These are phyloP conservation scores for Mollisiaceae sp. DNA, from an alignment of 2,329 filamentous ascomycete species.

Conservation along the genomic window DNA sequence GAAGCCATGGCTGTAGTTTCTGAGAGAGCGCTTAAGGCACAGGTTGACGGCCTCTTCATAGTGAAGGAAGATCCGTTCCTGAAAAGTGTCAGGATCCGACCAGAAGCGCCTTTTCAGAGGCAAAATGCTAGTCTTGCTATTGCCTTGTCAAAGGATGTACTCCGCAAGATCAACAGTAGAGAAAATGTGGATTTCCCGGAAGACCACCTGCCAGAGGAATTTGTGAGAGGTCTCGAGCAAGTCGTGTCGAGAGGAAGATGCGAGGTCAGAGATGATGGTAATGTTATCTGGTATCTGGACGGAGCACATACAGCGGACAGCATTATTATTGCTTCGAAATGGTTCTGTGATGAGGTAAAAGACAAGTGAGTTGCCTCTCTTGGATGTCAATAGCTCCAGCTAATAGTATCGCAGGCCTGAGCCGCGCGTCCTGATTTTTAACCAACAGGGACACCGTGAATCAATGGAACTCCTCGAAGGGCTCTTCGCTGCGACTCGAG, in stretches of 20 bases:
- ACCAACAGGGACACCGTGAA: conserved; percentile 67
- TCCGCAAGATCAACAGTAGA: conserved; percentile 49
- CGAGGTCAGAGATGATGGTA: conserved; percentile 60
- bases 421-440: conserved; percentile 76
- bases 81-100: conserved; percentile 51
- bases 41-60: conserved; percentile 50
- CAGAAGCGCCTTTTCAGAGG: conserved; percentile 62
- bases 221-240: conserved; percentile 74
- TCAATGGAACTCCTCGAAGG: conserved; percentile 56
- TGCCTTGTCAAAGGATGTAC: conserved; percentile 55
- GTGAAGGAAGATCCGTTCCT: conserved; percentile 53
- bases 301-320: conserved; percentile 94
- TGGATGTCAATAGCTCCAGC: neutral
- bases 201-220: conserved; percentile 60
- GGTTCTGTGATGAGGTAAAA: conserved; percentile 68
- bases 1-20: conserved; percentile 55
- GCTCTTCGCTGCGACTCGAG: conserved; percentile 51
- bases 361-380: conserved; percentile 38
- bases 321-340: conserved; percentile 78
- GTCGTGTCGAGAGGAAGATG: conserved; percentile 84
- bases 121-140: conserved; percentile 60
- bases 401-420: conserved; percentile 41
- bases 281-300: conserved; percentile 84
- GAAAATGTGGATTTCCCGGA: conserved; percentile 32
- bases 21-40: conserved; percentile 58